Evolutionary conservation across 768 basidiomycete species (phyloP), one percentile per base, ranked within the genome.

Genomic region (Tricholoma flavovirens): DNA sequence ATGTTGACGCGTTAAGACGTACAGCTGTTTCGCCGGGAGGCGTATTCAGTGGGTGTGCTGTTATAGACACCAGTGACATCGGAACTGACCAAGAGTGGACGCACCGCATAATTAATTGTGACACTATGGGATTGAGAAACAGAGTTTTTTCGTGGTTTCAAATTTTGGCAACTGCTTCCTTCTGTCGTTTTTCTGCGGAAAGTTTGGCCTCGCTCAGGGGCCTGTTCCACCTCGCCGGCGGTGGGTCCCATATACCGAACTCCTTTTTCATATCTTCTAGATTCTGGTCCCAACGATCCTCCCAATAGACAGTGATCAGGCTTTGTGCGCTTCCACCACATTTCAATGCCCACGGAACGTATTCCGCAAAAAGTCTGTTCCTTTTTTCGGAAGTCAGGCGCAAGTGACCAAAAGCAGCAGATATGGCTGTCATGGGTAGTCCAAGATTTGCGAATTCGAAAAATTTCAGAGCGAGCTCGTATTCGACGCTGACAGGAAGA

Each of bases 271-370:
- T 77, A 49, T 93, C 90, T 1, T 82, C 83, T 1, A 96, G 69
- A 58, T 88, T 78, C 70, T 91, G 85, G 51, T 83, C 83, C 96
- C 95, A 98, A 53, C 94, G 75, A 70, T 93, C 80, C 71, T 98
- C 97, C 96, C 97, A 98, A 65, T 95, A 95, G 1, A 98, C 87
- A 1, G 88, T 88, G 52, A 98, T 88, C 57, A 98, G 69, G 65
- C 86, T 88, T 63, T 76, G 77, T 1, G 88, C 83, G 58, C 76
- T 81, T 24, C 84, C 79, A 1, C 95, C 97, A 56, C 88, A 92
- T 60, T 83, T 83, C 58, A 97, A 69, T 11, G 94, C 95, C 96
- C 96, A 98, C 0, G 93, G 89, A 8, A 94, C 83, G 68, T 90
- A 97, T 67, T 97, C 93, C 10, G 77, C 73, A 68, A 88, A 84